Percentiles rank a stretch among this genome's conserved stretches.
Evolutionary conservation across 495 filamentous ascomycete genomes (phyloP).

Genomic region (Sordaria brevicollis): DNA sequence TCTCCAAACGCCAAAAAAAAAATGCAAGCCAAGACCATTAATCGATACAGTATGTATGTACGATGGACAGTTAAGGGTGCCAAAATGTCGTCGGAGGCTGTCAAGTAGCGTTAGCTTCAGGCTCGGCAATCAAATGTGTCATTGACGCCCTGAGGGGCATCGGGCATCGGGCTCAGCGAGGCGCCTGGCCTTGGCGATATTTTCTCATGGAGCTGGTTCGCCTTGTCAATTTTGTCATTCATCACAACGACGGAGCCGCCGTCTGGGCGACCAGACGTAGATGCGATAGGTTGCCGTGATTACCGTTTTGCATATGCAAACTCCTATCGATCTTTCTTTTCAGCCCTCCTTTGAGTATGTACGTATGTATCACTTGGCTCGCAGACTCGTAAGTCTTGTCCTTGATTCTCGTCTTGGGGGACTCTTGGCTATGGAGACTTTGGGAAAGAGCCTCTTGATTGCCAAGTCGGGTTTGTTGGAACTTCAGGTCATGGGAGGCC

Average conservation of each 20-base stretch:
- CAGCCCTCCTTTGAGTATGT: background rate
- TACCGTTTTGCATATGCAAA: background rate
- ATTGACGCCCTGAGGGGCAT: background rate
- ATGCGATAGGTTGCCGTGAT: background rate
- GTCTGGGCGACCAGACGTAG: too few relatives aligned
- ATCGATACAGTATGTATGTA: background rate
- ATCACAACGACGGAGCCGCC: too few relatives aligned
- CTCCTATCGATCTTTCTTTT: background rate
- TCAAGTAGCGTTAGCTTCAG: background rate
- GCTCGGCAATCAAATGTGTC: background rate
- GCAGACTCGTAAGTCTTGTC: background rate
- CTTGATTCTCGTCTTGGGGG: background rate
- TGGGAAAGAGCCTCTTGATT: background rate
- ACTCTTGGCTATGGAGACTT: too few relatives aligned
- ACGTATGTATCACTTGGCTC: background rate
- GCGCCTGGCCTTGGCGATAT: background rate
- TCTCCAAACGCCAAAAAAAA: too few relatives aligned
- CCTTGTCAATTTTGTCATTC: background rate
- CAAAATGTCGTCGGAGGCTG: background rate
- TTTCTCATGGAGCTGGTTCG: background rate
- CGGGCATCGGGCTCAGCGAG: background rate
- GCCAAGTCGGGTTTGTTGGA: background rate
- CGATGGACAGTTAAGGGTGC: background rate
- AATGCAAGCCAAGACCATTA: background rate
- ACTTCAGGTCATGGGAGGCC: background rate